A percentile compares a stretch with the other conserved stretches of the same genome.
phyloP scores from a whole-genome alignment of 352 stramenopile species.

The Thalassiosira hispida region DNA sequence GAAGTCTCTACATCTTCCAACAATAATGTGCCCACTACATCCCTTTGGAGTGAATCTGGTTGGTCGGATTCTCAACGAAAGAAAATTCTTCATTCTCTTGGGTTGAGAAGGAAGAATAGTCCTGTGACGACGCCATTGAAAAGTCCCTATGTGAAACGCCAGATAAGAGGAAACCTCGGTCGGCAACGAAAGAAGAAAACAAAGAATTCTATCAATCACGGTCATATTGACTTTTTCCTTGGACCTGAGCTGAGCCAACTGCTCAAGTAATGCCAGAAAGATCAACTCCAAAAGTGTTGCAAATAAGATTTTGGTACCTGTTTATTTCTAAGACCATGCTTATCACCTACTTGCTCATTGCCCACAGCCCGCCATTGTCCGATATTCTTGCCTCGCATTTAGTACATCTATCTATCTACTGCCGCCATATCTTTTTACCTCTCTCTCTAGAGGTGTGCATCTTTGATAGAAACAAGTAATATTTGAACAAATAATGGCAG shows the following conservation, averaged over 20 bases:
- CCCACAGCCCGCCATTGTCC: too few relatives aligned
- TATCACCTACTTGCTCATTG: too few relatives aligned
- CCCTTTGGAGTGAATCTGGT: conserved; percentile 42
- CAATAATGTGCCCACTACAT: conserved; percentile 7
- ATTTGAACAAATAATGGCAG: too few relatives aligned
- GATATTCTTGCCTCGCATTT: too few relatives aligned
- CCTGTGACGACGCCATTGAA: conserved; percentile 51
- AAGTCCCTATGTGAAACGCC: conserved; percentile 47
- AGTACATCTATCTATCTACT: too few relatives aligned
- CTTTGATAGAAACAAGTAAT: too few relatives aligned
- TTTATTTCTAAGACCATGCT: too few relatives aligned
- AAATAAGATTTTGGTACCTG: too few relatives aligned
- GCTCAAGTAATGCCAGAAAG: too few relatives aligned
- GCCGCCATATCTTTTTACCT: too few relatives aligned
- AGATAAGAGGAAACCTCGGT: conserved; percentile 20
- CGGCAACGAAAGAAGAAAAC: conserved; percentile 36
- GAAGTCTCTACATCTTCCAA: background rate
- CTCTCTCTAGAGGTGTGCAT: too few relatives aligned
- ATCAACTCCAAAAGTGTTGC: too few relatives aligned
- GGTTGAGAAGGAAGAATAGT: conserved; percentile 41
- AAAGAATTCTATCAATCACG: conserved; percentile 32
- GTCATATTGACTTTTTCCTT: conserved; percentile 48
- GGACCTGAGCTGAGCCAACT: conserved; percentile 40
- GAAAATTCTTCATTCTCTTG: conserved; percentile 39
- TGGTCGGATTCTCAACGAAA: conserved; percentile 41